Percentiles rank a stretch among this genome's conserved stretches.
Conservation (phyloP, 2,329 filamentous ascomycete species). For the Colletotrichum cordylinicola region DNA sequence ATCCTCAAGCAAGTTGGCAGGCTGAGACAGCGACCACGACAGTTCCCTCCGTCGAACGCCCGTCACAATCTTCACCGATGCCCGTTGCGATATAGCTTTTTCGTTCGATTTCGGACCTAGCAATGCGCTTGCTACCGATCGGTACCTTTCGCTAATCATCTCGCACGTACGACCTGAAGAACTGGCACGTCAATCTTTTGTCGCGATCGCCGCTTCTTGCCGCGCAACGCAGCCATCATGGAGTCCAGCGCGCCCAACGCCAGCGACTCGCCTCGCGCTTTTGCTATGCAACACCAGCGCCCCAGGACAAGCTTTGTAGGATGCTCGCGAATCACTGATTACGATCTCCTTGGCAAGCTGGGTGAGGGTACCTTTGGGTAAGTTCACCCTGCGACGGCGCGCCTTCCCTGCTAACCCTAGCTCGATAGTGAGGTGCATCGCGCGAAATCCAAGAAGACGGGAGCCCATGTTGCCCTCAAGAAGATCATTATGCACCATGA, state of each 20-base stretch:
- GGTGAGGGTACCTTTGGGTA: conserved; percentile 96
- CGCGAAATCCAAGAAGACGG: conserved; percentile 77
- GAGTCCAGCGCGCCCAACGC: conserved; percentile 22
- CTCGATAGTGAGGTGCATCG: conserved; percentile 82
- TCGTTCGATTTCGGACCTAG: background rate
- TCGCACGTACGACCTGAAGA: background rate
- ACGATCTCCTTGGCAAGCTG: conserved; percentile 81
- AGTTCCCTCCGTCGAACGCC: background rate
- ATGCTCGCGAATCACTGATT: conserved; percentile 83
- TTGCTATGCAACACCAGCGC: conserved; percentile 62
- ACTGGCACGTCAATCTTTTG: background rate
- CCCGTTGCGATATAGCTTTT: background rate
- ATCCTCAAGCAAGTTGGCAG: background rate
- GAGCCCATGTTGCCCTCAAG: conserved; percentile 84
- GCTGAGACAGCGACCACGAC: background rate
- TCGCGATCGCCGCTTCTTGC: conserved; percentile 9
- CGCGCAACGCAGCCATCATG: conserved; percentile 12
- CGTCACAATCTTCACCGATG: background rate
- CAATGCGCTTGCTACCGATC: conserved; percentile 5
- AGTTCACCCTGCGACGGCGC: conserved; percentile 30
- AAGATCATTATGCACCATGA: conserved; percentile 99
- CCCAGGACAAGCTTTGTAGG: conserved; percentile 73
- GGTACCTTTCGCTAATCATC: background rate
- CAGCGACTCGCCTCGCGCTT: conserved; percentile 59
- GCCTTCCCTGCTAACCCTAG: background rate